Conservation (phyloP, 169 alveolate genomes). For the Plasmodium adleri region DNA sequence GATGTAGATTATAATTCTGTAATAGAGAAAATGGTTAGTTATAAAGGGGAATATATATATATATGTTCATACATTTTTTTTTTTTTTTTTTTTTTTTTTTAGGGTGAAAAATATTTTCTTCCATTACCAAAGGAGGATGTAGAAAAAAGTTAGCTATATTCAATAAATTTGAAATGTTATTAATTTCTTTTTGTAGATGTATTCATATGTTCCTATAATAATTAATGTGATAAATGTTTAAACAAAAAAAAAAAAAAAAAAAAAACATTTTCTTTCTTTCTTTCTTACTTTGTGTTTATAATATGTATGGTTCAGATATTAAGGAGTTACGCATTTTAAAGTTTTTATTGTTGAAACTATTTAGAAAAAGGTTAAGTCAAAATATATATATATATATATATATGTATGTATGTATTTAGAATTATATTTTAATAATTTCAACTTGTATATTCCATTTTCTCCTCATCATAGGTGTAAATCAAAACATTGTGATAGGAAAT, state of each 20-base stretch:
- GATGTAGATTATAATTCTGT: constrained; percentile 26
- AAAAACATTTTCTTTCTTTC: neutral
- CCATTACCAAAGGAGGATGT: constrained; percentile 6
- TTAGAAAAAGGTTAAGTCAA: constrained; percentile 32
- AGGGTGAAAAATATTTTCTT: constrained; percentile 55
- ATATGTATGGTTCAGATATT: constrained; percentile 9
- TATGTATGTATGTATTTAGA: too few species aligned
- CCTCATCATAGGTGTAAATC: constrained; percentile 9
- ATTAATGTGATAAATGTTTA: too few species aligned
- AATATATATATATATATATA: too few species aligned
- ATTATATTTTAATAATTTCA: too few species aligned
- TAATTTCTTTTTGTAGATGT: too few species aligned
- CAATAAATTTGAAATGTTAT: too few species aligned
- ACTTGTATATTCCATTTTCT: neutral
- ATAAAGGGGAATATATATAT: neutral
- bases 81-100: neutral
- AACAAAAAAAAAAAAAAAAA: neutral
- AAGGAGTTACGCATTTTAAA: constrained; percentile 48
- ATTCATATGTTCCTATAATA: too few species aligned
- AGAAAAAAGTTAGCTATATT: constrained; percentile 32
- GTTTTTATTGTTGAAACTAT: constrained; percentile 30
- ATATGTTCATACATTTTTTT: neutral
- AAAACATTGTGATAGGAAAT: constrained; percentile 10
- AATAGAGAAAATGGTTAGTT: constrained; percentile 52
- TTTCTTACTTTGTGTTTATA: neutral